Evolutionary conservation across 352 stramenopile species (phyloP).

Genomic region (Pythium apleroticum): DNA sequence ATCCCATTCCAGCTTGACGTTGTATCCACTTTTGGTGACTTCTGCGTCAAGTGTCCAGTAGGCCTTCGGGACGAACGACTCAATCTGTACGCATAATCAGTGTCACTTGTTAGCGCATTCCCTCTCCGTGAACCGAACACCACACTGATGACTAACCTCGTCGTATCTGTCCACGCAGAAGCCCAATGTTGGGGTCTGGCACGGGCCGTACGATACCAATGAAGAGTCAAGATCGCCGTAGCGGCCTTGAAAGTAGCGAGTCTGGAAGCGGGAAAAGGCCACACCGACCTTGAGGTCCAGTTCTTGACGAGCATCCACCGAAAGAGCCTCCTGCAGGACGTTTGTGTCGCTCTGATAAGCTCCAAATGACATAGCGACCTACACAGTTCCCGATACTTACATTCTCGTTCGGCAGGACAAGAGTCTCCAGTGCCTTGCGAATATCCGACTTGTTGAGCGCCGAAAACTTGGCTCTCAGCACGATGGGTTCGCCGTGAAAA

Average conservation of each 20-base stretch:
- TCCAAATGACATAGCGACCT: no score
- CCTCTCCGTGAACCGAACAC: no score
- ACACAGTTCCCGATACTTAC: no score
- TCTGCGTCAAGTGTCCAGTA: constrained; percentile 28
- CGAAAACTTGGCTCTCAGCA: not conserved
- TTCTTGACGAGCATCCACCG: not conserved
- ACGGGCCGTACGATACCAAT: not conserved
- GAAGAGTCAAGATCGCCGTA: not conserved
- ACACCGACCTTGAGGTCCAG: not conserved
- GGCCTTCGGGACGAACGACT: not conserved
- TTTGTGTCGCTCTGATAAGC: not conserved
- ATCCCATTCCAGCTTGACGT: constrained; percentile 36
- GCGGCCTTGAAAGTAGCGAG: not conserved
- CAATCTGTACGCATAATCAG: no score
- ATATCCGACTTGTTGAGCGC: not conserved
- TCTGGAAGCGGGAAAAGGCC: not conserved
- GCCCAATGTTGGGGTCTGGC: not conserved
- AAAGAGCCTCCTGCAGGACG: not conserved
- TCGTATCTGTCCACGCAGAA: not conserved
- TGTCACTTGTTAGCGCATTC: no score
- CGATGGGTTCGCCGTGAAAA: not conserved
- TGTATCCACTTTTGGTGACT: constrained; percentile 32
- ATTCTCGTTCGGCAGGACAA: not conserved
- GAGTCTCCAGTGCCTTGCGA: not conserved
- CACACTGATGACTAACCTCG: no score